Evolutionary conservation across 1,284 basidiomycete species (phyloP), one percentile per base, ranked within the genome.

Genomic region (Tremellales sp.): DNA sequence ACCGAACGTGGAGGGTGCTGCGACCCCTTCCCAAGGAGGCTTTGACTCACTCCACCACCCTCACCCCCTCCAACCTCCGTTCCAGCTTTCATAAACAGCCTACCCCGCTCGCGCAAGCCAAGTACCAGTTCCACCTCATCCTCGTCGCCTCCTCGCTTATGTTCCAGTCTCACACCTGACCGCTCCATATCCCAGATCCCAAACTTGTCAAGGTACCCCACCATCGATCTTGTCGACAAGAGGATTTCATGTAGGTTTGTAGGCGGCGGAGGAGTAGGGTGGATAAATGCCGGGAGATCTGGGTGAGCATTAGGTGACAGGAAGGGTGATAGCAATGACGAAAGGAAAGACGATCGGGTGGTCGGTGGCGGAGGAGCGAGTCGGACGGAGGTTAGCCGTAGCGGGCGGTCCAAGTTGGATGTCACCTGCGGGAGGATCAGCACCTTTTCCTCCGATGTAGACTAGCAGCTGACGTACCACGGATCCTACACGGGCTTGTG

Each of bases 51-150:
- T 21, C 88, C 89, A 47, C 79, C 89, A 7, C 90, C 94, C 71
- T 97, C 94, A 45, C 87, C 87, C 50, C 96, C 91, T 8, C 96
- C 96, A 3, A 97, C 79, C 65, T 97, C 92, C 1, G 94, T 97
- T 2, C 87, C 82, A 1, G 85, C 90, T 62, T 88, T 91, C 21
- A 94, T 68, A 62, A 83, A 92, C 60, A 86, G 83, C 26, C 88
- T 76, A 1, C 89, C 84, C 45, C 82, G 82, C 68, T 96, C 92
- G 40, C 81, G 80, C 11, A 89, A 81, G 35, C 80, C 78, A 64
- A 96, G 81, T 0, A 96, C 81, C 35, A 97, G 70, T 65, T 97
- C 90, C n/a, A 97, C 83, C 59, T 90, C 89, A 29, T 83, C 80
- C 1, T 76, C 71, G 19, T 77, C 72, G 0, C 87, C 83, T 3